Conservation (phyloP, 2,329 filamentous ascomycete genomes). For the Fusarium sp. region DNA sequence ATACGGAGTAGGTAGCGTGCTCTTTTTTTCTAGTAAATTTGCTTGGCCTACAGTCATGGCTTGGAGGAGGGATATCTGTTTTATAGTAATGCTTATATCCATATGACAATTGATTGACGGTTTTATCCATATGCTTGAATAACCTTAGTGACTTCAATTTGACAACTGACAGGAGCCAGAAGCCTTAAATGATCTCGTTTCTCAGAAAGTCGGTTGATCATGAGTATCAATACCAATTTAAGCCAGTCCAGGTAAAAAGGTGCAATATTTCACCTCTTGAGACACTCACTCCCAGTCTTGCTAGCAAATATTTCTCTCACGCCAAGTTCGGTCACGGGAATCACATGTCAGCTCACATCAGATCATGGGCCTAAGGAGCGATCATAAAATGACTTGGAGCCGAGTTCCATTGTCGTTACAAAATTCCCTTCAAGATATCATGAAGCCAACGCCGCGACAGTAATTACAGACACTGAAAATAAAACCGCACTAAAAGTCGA, state of each 20-base stretch:
- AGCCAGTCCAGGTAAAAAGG: background rate
- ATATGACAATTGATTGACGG: slow-evolving; percentile 19
- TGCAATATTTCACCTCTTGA: background rate
- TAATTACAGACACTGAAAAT: slow-evolving; percentile 44
- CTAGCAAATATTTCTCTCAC: background rate
- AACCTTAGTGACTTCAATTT: background rate
- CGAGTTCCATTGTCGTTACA: slow-evolving; percentile 25
- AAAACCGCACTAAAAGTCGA: slow-evolving; percentile 25
- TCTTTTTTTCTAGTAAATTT: slow-evolving; percentile 14
- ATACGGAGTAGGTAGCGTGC: slow-evolving; percentile 34
- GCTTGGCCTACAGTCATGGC: slow-evolving; percentile 6
- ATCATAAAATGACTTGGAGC: slow-evolving; percentile 22
- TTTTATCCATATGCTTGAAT: background rate
- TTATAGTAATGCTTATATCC: background rate
- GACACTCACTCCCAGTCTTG: background rate
- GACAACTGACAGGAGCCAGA: background rate
- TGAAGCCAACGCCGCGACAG: slow-evolving; percentile 45
- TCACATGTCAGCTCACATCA: slow-evolving; percentile 13
- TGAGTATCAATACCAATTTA: background rate
- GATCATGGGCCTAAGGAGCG: slow-evolving; percentile 17
- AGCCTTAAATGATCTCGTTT: background rate
- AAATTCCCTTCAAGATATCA: slow-evolving; percentile 40
- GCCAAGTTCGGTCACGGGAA: background rate
- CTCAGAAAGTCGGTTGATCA: background rate
- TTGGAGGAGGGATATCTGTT: background rate